Conservation (phyloP, 2,329 filamentous ascomycete species). For the Calonectria hongkongensis region DNA sequence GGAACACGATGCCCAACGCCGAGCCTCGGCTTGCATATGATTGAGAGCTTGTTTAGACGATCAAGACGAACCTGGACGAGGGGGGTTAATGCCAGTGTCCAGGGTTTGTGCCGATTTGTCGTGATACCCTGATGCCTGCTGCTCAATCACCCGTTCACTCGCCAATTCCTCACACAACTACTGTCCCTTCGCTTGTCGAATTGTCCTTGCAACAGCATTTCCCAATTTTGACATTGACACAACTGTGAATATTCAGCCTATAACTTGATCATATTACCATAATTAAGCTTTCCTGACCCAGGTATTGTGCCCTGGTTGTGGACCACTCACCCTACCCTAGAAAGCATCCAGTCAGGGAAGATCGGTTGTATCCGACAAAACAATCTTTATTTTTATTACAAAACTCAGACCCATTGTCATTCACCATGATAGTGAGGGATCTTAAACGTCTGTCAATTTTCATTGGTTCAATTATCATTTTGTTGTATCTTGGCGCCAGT, state of each 20-base stretch:
- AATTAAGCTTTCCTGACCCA: background rate
- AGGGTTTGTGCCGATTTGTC: background rate
- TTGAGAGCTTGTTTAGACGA: conserved; percentile 42
- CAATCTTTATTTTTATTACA: background rate
- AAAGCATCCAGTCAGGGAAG: background rate
- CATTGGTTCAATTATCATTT: conserved; percentile 53
- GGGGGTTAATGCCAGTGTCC: background rate
- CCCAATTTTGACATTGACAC: background rate
- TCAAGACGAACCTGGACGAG: background rate
- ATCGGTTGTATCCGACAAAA: background rate
- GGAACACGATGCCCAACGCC: conserved; percentile 17
- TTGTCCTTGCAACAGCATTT: background rate
- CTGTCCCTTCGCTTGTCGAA: background rate
- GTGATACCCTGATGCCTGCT: background rate
- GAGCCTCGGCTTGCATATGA: conserved; percentile 56
- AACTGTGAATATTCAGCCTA: background rate
- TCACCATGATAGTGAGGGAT: conserved; percentile 59
- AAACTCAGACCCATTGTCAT: background rate
- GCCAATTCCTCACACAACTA: background rate
- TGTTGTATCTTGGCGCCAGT: conserved; percentile 55
- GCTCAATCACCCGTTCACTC: background rate
- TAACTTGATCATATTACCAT: background rate
- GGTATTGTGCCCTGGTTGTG: background rate
- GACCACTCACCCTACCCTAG: background rate
- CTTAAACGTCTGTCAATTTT: conserved; percentile 57